A percentile compares a stretch with the other conserved stretches of the same genome.
These are phyloP conservation scores for Leccinum uliginosum DNA, from an alignment of 768 basidiomycete species.

Conservation along the genomic window DNA sequence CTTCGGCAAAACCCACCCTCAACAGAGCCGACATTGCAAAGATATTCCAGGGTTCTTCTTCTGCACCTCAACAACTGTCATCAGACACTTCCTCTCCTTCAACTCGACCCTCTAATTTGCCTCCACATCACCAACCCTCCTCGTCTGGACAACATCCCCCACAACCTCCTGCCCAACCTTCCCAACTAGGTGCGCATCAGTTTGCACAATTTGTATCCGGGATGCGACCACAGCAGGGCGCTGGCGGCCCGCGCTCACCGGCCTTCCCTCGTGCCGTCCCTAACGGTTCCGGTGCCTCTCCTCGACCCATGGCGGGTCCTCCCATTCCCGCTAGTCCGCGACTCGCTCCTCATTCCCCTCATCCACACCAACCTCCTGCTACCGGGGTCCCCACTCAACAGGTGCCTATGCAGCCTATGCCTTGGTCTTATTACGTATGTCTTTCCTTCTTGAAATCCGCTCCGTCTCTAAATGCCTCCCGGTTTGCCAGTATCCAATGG, in stretches of 20 bases:
- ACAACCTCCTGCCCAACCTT: conserved; percentile 35
- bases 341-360: conserved; percentile 45
- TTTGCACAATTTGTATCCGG: conserved; percentile 48
- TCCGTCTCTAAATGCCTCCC: conserved; percentile 1
- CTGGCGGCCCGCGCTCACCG: conserved; percentile 62
- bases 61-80: conserved; percentile 43
- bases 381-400: conserved; percentile 46
- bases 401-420: conserved; percentile 36
- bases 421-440: conserved; percentile 62
- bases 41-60: conserved; percentile 37
- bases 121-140: conserved; percentile 40
- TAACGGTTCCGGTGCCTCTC: conserved; percentile 48
- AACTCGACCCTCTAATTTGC: conserved; percentile 49
- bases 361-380: conserved; percentile 52
- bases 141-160: conserved; percentile 35
- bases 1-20: conserved; percentile 14
- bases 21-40: conserved; percentile 29
- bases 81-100: conserved; percentile 59
- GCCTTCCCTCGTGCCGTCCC: conserved; percentile 57
- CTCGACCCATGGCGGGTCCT: conserved; percentile 46
- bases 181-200: conserved; percentile 42
- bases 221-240: conserved; percentile 43
- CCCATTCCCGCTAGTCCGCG: conserved; percentile 58
- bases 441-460: neutral
- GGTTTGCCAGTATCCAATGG: conserved; percentile 38